These are phyloP conservation scores for Malassezia japonica DNA, from an alignment of 1,284 basidiomycete species.

Conservation along the genomic window DNA sequence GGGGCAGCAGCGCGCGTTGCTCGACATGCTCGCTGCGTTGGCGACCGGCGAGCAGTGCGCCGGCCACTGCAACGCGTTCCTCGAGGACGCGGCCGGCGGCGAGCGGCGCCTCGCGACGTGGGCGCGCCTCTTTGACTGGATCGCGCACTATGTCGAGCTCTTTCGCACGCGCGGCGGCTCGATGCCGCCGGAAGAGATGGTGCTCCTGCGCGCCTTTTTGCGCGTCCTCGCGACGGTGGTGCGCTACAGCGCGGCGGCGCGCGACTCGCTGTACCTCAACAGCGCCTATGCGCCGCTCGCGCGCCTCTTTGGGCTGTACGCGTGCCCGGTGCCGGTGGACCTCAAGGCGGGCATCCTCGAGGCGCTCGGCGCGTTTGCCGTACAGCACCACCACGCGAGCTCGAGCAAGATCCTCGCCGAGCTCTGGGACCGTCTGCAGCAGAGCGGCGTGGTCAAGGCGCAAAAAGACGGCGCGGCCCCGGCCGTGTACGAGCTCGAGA, in stretches of 20 bases:
- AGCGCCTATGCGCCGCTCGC: slow-evolving; percentile 62
- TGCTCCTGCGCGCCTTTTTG: slow-evolving; percentile 70
- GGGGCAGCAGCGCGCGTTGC: slow-evolving; percentile 42
- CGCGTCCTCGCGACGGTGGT: slow-evolving; percentile 71
- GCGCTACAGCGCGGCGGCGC: slow-evolving; percentile 65
- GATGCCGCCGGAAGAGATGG: slow-evolving; percentile 65
- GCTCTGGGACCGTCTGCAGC: slow-evolving; percentile 72
- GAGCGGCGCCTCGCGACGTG: slow-evolving; percentile 41
- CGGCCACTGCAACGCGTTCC: slow-evolving; percentile 37
- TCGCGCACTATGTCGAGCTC: slow-evolving; percentile 42
- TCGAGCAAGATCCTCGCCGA: slow-evolving; percentile 60
- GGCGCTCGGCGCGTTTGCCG: slow-evolving; percentile 68
- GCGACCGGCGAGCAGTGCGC: slow-evolving; percentile 40
- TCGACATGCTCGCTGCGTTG: slow-evolving; percentile 43
- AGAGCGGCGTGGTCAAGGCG: slow-evolving; percentile 57
- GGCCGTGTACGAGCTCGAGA: slow-evolving; percentile 60
- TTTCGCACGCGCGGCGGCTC: slow-evolving; percentile 19
- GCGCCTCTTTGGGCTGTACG: slow-evolving; percentile 56
- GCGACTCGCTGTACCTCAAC: slow-evolving; percentile 68
- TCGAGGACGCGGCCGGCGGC: slow-evolving; percentile 28
- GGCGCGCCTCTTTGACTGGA: slow-evolving; percentile 45
- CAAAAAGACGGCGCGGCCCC: slow-evolving; percentile 16
- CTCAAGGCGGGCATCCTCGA: slow-evolving; percentile 80
- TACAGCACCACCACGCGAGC: slow-evolving; percentile 5
- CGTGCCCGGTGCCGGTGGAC: slow-evolving; percentile 60